These are phyloP conservation scores for Boletellus ananiceps DNA, from an alignment of 768 basidiomycete species.

Conservation along the genomic window DNA sequence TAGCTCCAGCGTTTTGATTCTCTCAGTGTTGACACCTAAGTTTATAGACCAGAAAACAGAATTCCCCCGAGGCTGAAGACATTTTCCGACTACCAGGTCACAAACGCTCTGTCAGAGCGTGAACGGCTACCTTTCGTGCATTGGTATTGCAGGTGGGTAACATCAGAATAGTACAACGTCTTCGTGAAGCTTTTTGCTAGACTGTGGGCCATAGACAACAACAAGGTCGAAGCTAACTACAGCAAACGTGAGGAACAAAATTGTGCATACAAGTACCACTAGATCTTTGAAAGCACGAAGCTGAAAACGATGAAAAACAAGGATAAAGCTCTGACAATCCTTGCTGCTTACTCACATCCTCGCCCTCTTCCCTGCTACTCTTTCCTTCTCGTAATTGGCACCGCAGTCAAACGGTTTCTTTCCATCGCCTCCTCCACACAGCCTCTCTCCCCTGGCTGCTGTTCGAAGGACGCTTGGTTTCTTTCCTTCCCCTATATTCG, in stretches of 20 bases:
- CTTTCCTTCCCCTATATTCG: conserved; percentile 3
- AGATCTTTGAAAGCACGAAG: conserved; percentile 9
- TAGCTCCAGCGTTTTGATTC: no score
- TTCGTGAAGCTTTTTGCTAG: no score
- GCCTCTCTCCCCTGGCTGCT: neutral
- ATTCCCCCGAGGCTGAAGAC: no score
- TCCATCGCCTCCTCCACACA: neutral
- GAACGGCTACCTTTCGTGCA: no score
- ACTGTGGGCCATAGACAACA: no score
- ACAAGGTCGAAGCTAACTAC: neutral
- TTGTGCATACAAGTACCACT: neutral
- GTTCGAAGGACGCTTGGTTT: conserved; percentile 28
- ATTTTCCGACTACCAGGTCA: no score
- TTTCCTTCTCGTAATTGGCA: conserved; percentile 69
- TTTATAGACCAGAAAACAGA: no score
- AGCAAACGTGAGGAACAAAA: conserved; percentile 14
- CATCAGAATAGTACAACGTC: no score
- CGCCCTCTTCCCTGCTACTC: conserved; percentile 14
- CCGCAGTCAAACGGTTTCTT: conserved; percentile 55
- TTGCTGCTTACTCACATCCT: conserved; percentile 3
- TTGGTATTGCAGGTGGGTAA: no score
- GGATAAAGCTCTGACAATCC: neutral
- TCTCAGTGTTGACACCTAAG: no score
- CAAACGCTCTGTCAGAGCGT: no score
- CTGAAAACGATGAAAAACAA: conserved; percentile 1